Conservation (phyloP, 1,284 basidiomycete genomes). For the Malassezia obtusa region DNA sequence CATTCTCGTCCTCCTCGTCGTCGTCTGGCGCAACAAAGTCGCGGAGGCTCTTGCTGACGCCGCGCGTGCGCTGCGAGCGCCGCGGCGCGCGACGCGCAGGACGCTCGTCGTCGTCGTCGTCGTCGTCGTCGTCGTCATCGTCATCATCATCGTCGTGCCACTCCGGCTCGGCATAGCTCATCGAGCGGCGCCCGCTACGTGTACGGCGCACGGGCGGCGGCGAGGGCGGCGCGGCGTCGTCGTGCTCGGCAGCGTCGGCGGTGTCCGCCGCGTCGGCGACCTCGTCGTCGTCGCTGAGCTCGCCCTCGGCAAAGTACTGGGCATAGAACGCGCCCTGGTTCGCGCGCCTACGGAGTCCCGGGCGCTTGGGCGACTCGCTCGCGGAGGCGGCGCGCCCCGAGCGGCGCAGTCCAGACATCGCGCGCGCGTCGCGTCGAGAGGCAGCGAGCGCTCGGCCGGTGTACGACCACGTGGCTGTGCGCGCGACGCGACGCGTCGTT, state of each 20-base stretch:
- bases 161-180: constrained; percentile 20
- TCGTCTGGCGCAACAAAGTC: constrained; percentile 36
- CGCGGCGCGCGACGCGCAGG: neutral
- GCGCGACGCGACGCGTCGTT: neutral
- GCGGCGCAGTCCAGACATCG: constrained; percentile 6
- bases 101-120: constrained; percentile 13
- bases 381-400: constrained; percentile 1
- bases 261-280: constrained; percentile 21
- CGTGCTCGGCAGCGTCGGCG: constrained; percentile 11
- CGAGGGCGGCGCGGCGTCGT: neutral
- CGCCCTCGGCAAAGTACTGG: constrained; percentile 18
- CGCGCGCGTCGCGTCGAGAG: neutral
- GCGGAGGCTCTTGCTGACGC: constrained; percentile 20
- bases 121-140: neutral
- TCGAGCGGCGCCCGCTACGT: constrained; percentile 24
- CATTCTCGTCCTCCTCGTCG: constrained; percentile 29
- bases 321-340: constrained; percentile 8
- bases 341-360: constrained; percentile 6
- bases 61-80: neutral
- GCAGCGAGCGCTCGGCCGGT: neutral
- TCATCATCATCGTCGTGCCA: constrained; percentile 22
- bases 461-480: neutral
- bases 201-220: constrained; percentile 10
- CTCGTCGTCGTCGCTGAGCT: constrained; percentile 13
- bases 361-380: constrained; percentile 4